These are phyloP conservation scores for Mortierella sp. DNA, from an alignment of 371 early-diverging fungal genomes.

Conservation along the genomic window DNA sequence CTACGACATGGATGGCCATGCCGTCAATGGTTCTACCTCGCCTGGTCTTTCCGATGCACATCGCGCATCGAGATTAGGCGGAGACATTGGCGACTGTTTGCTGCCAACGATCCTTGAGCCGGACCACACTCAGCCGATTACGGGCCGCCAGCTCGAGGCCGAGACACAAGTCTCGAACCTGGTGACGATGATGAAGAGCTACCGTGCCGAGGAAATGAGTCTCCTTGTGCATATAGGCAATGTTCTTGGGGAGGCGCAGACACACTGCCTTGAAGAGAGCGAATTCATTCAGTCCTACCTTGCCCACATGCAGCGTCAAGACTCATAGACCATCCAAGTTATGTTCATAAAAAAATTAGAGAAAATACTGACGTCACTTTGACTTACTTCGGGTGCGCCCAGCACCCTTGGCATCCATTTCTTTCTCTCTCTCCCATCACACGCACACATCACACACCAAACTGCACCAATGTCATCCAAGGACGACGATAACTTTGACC, in stretches of 20 bases:
- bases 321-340: not conserved
- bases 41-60: not conserved
- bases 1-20: conserved; percentile 7
- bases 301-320: conserved; percentile 32
- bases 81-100: conserved; percentile 23
- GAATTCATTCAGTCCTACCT: conserved; percentile 31
- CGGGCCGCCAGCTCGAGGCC: conserved; percentile 26
- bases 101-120: conserved; percentile 30
- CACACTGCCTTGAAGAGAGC: conserved; percentile 29
- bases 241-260: conserved; percentile 36
- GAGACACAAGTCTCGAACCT: conserved; percentile 29
- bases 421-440: not conserved
- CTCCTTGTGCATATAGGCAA: conserved; percentile 29
- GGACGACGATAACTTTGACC: conserved; percentile 53
- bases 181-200: conserved; percentile 36
- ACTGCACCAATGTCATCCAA: conserved; percentile 33
- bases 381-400: too few relatives aligned
- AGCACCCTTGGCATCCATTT: too few relatives aligned
- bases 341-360: not conserved
- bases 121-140: conserved; percentile 31
- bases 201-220: conserved; percentile 39
- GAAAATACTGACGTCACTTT: not conserved
- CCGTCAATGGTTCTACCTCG: not conserved
- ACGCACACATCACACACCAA: not conserved
- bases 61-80: not conserved